A percentile compares a stretch with the other conserved stretches of the same genome.
Evolutionary conservation across 208 protist species (phyloP).

Genomic region (Leishmania major): DNA sequence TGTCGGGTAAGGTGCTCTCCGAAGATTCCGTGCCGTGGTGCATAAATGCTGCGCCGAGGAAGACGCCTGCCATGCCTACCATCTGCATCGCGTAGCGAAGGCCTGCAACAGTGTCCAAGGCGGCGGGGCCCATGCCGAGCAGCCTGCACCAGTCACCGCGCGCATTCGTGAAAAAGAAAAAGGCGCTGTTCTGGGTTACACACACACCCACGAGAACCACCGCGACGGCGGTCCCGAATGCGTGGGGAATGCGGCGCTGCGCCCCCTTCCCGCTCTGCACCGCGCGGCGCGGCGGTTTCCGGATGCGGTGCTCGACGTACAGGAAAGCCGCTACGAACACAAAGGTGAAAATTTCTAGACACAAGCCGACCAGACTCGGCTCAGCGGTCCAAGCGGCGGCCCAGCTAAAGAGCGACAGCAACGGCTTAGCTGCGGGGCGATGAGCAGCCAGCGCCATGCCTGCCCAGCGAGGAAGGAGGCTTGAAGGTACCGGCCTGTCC

Average conservation of each 20-base stretch:
- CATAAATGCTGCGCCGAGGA: constrained; percentile 1
- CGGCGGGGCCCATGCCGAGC: constrained; percentile 11
- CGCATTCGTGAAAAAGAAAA: background rate
- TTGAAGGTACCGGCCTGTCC: background rate
- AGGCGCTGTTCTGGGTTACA: constrained; percentile 10
- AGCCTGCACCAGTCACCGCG: constrained; percentile 8
- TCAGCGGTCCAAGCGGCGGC: constrained; percentile 10
- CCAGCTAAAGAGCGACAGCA: constrained; percentile 19
- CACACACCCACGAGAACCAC: constrained; percentile 7
- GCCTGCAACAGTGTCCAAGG: constrained; percentile 7
- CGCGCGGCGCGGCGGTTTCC: background rate
- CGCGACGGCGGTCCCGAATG: constrained; percentile 4
- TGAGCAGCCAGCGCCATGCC: background rate
- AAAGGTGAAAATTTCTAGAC: constrained; percentile 24
- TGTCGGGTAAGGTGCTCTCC: background rate
- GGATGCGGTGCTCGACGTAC: background rate
- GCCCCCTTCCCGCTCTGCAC: too few species aligned
- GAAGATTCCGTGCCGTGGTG: background rate
- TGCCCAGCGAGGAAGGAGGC: background rate
- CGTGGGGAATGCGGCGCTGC: background rate
- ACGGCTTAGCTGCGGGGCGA: constrained; percentile 2
- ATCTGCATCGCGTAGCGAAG: constrained; percentile 20
- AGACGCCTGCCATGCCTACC: constrained; percentile 17
- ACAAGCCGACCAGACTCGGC: constrained; percentile 26
- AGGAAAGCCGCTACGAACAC: constrained; percentile 2